Percentiles rank a stretch among this genome's conserved stretches.
phyloP scores from a whole-genome alignment of 2,329 filamentous ascomycete species.

The Colletotrichum lentis region DNA sequence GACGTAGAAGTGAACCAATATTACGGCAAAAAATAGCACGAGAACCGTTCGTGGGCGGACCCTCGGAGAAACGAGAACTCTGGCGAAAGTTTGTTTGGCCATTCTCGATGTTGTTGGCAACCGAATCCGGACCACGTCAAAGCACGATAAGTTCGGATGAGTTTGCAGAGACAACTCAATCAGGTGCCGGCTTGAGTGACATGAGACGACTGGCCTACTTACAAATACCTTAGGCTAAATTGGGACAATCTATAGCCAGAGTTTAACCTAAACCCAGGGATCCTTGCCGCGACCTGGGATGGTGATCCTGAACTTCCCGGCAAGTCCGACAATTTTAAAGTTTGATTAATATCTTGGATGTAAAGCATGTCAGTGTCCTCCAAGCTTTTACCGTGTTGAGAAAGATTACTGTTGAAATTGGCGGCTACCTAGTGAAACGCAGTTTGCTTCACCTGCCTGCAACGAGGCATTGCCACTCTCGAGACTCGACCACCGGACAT shows the following conservation, averaged over 20 bases:
- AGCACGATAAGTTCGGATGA: background rate
- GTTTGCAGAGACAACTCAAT: background rate
- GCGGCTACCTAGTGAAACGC: background rate
- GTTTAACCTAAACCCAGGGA: no score
- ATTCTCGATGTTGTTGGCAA: background rate
- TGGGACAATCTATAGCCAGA: background rate
- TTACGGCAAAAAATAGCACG: background rate
- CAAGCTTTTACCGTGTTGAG: background rate
- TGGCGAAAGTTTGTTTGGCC: background rate
- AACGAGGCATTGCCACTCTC: background rate
- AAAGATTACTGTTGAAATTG: background rate
- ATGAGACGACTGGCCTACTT: background rate
- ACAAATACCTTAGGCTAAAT: background rate
- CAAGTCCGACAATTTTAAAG: background rate
- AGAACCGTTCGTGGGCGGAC: background rate
- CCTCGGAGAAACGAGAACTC: background rate
- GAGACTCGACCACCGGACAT: no score
- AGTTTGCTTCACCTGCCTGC: background rate
- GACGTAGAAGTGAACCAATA: background rate
- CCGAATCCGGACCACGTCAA: background rate
- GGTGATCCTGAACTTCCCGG: background rate
- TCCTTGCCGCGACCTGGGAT: no score
- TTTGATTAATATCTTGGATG: background rate
- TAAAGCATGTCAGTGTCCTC: background rate
- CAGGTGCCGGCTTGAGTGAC: background rate